A percentile compares a stretch with the other conserved stretches of the same genome.
phyloP scores from a whole-genome alignment of 768 basidiomycete species.

The Megacollybia marginata region DNA sequence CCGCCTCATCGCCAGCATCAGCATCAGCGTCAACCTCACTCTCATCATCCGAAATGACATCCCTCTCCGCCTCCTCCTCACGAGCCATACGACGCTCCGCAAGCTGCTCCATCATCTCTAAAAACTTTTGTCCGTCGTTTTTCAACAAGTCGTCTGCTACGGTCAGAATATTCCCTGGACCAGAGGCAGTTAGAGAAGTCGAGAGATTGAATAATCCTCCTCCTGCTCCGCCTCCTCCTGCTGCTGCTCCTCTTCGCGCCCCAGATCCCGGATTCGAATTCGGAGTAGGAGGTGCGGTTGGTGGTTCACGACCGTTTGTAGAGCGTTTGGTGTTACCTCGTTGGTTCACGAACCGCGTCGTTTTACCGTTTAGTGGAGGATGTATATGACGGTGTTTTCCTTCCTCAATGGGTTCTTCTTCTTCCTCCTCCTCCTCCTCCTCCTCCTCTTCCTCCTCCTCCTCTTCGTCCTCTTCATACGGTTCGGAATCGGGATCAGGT shows the following conservation, averaged over 20 bases:
- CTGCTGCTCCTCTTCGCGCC: neutral
- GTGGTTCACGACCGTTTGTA: neutral
- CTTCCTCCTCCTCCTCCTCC: constrained; percentile 25
- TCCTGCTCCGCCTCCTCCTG: constrained; percentile 22
- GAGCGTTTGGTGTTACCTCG: neutral
- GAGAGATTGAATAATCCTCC: constrained; percentile 78
- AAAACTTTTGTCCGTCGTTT: constrained; percentile 97
- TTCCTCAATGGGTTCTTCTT: neutral
- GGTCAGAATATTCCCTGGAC: constrained; percentile 91
- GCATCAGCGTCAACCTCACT: constrained; percentile 48
- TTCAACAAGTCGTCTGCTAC: constrained; percentile 98
- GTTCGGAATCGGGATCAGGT: constrained; percentile 48
- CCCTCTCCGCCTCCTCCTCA: constrained; percentile 19
- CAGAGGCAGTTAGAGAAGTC: constrained; percentile 76
- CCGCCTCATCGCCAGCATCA: constrained; percentile 45
- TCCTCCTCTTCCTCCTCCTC: constrained; percentile 32
- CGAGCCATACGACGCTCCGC: constrained; percentile 91
- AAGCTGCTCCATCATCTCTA: constrained; percentile 99
- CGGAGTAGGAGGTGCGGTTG: neutral
- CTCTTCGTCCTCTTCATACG: constrained; percentile 62
- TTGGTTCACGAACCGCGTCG: neutral
- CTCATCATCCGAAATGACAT: constrained; percentile 22
- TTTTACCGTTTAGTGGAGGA: neutral
- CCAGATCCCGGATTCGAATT: neutral
- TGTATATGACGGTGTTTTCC: neutral